Evolutionary conservation across 2,329 filamentous ascomycete species (phyloP), one percentile per base, ranked within the genome.

Genomic region (Beauveria bassiana): DNA sequence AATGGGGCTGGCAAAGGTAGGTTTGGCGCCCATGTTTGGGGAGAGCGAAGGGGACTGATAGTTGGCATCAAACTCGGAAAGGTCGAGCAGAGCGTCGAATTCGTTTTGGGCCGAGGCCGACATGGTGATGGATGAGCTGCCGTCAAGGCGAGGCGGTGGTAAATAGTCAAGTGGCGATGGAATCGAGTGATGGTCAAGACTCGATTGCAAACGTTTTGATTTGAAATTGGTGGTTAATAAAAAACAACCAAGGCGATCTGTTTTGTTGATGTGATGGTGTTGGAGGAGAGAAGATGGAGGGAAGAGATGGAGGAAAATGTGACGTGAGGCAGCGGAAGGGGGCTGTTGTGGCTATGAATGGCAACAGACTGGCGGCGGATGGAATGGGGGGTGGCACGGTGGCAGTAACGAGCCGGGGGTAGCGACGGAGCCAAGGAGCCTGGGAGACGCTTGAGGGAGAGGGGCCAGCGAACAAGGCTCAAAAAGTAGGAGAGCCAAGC

Each of bases 21-120:
- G 74, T 75, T 84, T 88, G 57, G 78, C 77, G n/a, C 76, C 73
- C 18, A 75, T 72, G 6, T 80, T 72, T 9, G 85, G 83, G 18
- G 85, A 86, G 50, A 84, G 71, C 4, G 83, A 82, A 3, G 86
- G 84, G 14, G 86, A 86, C 63, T 84, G 80, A 68, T 84, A 87
- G 65, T 78, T 77, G 65, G 79, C 79, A 69, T 88, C 86, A 73
- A 88, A 90, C 67, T 84, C 82, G 63, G 81, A 79, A 62, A 86
- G 78, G 67, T 87, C 84, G 71, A 87, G 75, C 52, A 86, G 75
- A 38, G 81, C 79, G 67, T 87, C 85, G 67, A 85, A 77, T 66
- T 79, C 78, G 63, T 77, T 77, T 63, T 77, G 74, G 67, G 70
- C 72, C 59, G 78, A 72, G 65, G 70, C 70, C 70, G 75, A 74